Conservation (phyloP, 139 green algal species). For the Chlamydomonas applanata region DNA sequence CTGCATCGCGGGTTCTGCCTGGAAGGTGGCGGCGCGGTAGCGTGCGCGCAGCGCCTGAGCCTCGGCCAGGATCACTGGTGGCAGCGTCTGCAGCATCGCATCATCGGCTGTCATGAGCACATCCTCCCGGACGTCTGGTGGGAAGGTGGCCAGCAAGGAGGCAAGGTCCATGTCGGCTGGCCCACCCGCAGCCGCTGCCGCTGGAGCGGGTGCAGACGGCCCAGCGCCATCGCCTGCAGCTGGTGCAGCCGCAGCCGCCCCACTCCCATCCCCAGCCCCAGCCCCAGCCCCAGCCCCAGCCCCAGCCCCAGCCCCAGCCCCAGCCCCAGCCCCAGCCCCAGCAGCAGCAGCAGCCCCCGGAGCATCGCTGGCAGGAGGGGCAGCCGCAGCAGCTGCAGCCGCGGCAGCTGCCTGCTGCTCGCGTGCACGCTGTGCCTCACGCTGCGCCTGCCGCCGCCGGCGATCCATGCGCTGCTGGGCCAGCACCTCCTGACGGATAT, state of each 20-base stretch:
- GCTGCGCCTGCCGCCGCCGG: conserved; percentile 14
- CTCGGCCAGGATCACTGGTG: conserved; percentile 76
- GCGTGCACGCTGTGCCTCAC: conserved; percentile 17
- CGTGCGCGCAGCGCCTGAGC: conserved; percentile 64
- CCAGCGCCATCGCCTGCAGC: neutral
- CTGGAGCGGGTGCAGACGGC: neutral
- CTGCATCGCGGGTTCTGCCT: neutral
- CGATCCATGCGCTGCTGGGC: conserved; percentile 59
- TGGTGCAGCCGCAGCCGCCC: neutral
- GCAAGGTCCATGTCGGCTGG: conserved; percentile 77
- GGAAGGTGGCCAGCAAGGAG: conserved; percentile 82
- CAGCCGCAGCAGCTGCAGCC: conserved; percentile 7
- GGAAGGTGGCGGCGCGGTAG: conserved; percentile 9
- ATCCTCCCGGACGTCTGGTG: conserved; percentile 86
- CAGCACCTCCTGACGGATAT: conserved; percentile 91
- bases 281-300: conserved; percentile 4
- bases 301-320: neutral
- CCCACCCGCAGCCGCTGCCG: conserved; percentile 9
- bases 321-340: neutral
- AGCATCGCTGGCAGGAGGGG: neutral
- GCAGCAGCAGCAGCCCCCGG: neutral
- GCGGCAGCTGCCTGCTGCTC: conserved; percentile 8
- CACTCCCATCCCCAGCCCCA: neutral
- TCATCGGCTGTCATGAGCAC: conserved; percentile 61
- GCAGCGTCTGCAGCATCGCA: conserved; percentile 73